These are phyloP conservation scores for Flaveria brownii DNA, from an alignment of 129 eudicot species.

Conservation along the genomic window DNA sequence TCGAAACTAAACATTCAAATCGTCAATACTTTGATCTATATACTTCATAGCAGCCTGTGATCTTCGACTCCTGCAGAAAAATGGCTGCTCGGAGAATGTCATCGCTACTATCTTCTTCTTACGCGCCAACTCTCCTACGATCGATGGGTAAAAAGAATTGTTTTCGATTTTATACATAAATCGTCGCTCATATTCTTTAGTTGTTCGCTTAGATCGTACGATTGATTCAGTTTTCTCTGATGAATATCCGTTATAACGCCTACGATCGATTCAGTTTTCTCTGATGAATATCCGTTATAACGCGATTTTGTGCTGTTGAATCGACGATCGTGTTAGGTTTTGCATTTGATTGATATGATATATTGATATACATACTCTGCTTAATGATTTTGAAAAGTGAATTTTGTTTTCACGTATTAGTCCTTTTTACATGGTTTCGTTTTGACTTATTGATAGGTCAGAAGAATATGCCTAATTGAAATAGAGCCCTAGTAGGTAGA, in stretches of 20 bases:
- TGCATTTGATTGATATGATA: background rate
- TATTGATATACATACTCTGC: background rate
- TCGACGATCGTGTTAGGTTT: slow-evolving; percentile 9
- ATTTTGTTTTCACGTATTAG: background rate
- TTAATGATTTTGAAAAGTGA: background rate
- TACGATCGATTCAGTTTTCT: too few species aligned
- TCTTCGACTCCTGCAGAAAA: background rate
- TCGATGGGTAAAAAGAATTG: slow-evolving; percentile 40
- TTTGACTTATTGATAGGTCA: background rate
- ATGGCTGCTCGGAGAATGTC: slow-evolving; percentile 74
- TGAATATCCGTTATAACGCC: too few species aligned
- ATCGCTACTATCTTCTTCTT: slow-evolving; percentile 57
- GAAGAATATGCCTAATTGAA: background rate
- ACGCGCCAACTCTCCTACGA: slow-evolving; percentile 44
- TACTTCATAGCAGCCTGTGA: background rate
- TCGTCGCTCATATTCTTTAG: background rate
- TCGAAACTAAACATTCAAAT: background rate
- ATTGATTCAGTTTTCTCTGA: too few species aligned
- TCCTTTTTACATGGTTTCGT: background rate
- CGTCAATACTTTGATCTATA: background rate
- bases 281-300: background rate
- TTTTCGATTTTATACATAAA: background rate
- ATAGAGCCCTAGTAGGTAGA: background rate
- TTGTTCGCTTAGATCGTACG: slow-evolving; percentile 7
- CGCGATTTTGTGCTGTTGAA: background rate